A percentile compares a stretch with the other conserved stretches of the same genome.
phyloP scores from a whole-genome alignment of 2,329 filamentous ascomycete species.

The Curvularia eragrostidis region DNA sequence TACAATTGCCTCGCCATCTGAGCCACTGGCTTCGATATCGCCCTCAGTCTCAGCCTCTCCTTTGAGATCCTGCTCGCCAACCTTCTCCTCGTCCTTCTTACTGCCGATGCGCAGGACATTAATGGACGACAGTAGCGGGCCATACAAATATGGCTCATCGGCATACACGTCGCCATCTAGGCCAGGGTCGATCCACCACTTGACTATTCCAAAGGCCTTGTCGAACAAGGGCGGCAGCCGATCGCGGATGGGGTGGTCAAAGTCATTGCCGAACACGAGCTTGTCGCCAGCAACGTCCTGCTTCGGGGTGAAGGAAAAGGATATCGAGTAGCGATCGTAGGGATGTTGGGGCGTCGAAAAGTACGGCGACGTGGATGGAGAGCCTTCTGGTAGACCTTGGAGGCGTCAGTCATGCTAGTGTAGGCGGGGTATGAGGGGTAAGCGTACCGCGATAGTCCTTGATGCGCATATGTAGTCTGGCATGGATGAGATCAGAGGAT shows the following conservation, averaged over 20 bases:
- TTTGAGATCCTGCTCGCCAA: constrained; percentile 50
- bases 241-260: constrained; percentile 87
- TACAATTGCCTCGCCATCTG: constrained; percentile 55
- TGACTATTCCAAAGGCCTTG: constrained; percentile 82
- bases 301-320: constrained; percentile 79
- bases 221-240: constrained; percentile 85
- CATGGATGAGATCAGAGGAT: constrained; percentile 67
- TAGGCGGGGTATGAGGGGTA: background rate
- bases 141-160: constrained; percentile 85
- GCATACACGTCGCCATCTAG: constrained; percentile 89
- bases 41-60: constrained; percentile 56
- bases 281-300: constrained; percentile 69
- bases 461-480: constrained; percentile 77
- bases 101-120: constrained; percentile 75
- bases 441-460: constrained; percentile 62
- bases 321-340: constrained; percentile 84
- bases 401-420: background rate
- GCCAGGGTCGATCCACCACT: constrained; percentile 89
- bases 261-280: constrained; percentile 93
- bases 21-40: constrained; percentile 48
- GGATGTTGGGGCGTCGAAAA: constrained; percentile 74
- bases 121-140: constrained; percentile 79
- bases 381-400: constrained; percentile 75
- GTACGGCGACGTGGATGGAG: constrained; percentile 75
- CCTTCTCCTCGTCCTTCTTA: constrained; percentile 24